These are phyloP conservation scores for Wallacemonas rigidus DNA, from an alignment of 208 protist species.

Conservation along the genomic window DNA sequence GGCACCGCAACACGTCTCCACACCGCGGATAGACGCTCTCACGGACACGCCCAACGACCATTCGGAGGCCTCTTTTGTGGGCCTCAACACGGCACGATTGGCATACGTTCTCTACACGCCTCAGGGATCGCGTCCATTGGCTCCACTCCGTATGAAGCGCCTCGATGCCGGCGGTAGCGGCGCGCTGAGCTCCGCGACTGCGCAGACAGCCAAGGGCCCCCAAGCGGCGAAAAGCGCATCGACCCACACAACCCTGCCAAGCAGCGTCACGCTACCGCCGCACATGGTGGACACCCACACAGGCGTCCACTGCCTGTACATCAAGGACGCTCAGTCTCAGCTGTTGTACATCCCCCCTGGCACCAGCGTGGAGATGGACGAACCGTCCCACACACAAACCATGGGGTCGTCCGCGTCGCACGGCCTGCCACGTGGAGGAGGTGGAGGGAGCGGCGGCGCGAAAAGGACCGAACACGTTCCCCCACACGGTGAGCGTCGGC, in stretches of 20 bases:
- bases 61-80: too few relatives aligned
- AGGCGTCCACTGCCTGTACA: conserved; percentile 55
- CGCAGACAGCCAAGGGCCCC: too few relatives aligned
- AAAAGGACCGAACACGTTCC: too few relatives aligned
- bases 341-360: conserved; percentile 62
- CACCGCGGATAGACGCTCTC: background rate
- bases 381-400: conserved; percentile 14
- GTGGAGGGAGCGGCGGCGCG: too few relatives aligned
- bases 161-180: background rate
- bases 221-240: too few relatives aligned
- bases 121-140: conserved; percentile 72
- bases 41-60: background rate
- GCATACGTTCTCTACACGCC: conserved; percentile 76
- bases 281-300: conserved; percentile 7
- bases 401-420: background rate
- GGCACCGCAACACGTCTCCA: background rate
- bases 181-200: too few relatives aligned
- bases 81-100: background rate
- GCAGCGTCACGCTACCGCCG: background rate
- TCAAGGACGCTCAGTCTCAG: conserved; percentile 69
- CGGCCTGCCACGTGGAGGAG: too few relatives aligned
- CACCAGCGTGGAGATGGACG: conserved; percentile 55
- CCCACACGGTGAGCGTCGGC: too few relatives aligned
- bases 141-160: conserved; percentile 41
- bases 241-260: background rate